Base-by-base conservation (phyloP, 345 rosid species). In the Moringa oleifera region DNA sequence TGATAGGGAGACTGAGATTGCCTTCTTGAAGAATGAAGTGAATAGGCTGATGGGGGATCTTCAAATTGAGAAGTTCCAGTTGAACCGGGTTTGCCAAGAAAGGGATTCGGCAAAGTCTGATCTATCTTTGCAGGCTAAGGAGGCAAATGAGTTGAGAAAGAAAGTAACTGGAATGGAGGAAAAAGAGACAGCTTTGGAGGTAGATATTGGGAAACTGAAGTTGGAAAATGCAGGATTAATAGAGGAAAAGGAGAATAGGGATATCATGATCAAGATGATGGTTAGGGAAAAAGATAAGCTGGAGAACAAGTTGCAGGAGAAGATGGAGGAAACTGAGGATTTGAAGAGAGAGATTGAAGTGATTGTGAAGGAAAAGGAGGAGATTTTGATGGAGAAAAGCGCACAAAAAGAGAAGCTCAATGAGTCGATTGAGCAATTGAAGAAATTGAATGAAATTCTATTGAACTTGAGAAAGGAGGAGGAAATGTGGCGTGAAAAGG, bases 401-500 rank as follows among this genome's bases (percentile, higher is more conserved):
- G 62, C 28, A 20, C 79, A 72, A 36, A 56, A 15, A 33, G 31
- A 51, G 49, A 71, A 69, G 60, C 76, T 84, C 20, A 33, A 33
- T 53, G 76, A 73, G 64, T 53, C 89, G 63, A 83, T 75, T 75
- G 67, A 63, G 57, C 75, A 69, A 59, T 50, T 69, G 19, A 23
- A 36, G 18, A 50, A 51, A 12, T n/a, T 76, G 79, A 49, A 71
- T 63, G 78, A 63, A 67, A 28, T 50, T 31, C 64, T 64, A 46
- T 31, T 28, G 45, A 64, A 63, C 62, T 73, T 79, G 73, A 65
- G 33, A 23, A 68, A 58, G 20, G 82, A 92, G 68, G 87, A 77
- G 74, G 62, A 37, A 25, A 45, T 53, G 31, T 62, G 84, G 81
- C 54, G 41, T 18, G 65, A 7, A 20, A 63, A 70, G 61, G 61